Conservation (phyloP, 257 asterid species). For the Fraxinus pennsylvanica region DNA sequence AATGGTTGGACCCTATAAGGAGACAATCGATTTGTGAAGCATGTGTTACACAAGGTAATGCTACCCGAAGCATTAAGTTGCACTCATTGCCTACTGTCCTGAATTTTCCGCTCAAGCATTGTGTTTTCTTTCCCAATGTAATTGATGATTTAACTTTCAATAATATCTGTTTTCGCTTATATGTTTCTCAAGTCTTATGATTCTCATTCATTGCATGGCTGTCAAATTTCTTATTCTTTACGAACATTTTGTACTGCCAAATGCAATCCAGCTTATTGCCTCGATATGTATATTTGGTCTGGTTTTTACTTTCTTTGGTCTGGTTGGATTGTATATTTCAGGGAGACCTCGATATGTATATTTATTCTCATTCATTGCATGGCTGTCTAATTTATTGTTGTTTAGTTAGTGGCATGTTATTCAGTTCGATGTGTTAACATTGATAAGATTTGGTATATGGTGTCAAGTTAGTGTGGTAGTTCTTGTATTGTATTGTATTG, state of each 20-base stretch:
- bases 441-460: too few relatives aligned
- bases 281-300: not conserved
- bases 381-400: too few relatives aligned
- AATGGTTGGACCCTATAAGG: slow-evolving; percentile 34
- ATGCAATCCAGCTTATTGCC: not conserved
- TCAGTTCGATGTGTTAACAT: too few relatives aligned
- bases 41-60: slow-evolving; percentile 89
- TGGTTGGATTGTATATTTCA: too few relatives aligned
- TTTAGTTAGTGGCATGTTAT: too few relatives aligned
- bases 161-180: slow-evolving; percentile 20
- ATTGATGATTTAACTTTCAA: slow-evolving; percentile 20
- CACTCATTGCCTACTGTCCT: slow-evolving; percentile 89
- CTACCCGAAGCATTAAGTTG: slow-evolving; percentile 90
- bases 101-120: slow-evolving; percentile 96
- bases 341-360: too few relatives aligned
- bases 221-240: not conserved
- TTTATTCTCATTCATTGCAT: too few relatives aligned
- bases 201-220: slow-evolving; percentile 20
- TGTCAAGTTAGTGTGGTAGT: too few relatives aligned
- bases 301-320: not conserved
- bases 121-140: slow-evolving; percentile 97
- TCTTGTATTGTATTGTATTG: too few relatives aligned
- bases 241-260: not conserved
- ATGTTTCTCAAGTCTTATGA: slow-evolving; percentile 12
- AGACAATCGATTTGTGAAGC: slow-evolving; percentile 89